phyloP scores from a whole-genome alignment of 768 basidiomycete species.

The Lactarius indigo region DNA sequence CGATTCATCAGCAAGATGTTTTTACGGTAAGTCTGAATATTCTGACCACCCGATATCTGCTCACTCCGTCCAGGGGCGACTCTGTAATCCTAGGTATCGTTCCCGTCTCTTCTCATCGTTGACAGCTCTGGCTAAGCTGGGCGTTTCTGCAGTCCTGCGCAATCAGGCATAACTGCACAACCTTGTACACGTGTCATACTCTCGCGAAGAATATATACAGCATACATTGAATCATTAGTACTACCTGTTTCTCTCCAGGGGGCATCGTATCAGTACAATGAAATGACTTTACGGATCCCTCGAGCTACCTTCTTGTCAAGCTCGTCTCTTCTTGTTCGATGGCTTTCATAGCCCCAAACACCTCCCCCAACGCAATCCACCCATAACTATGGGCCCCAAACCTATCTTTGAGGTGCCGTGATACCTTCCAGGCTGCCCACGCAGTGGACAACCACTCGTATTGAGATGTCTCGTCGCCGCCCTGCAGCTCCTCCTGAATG shows the following conservation, averaged over 20 bases:
- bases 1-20: constrained; percentile 99
- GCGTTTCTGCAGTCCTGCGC: constrained; percentile 56
- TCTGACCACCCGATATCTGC: constrained; percentile 20
- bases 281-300: neutral
- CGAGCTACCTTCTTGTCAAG: constrained; percentile 13
- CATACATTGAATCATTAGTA: neutral
- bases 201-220: neutral
- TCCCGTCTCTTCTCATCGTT: constrained; percentile 28
- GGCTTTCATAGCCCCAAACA: constrained; percentile 50
- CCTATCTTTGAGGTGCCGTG: constrained; percentile 32
- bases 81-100: constrained; percentile 88
- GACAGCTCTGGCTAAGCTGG: constrained; percentile 29
- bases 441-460: constrained; percentile 44
- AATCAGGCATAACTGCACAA: constrained; percentile 51
- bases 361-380: constrained; percentile 54
- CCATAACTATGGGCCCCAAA: constrained; percentile 63
- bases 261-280: constrained; percentile 1
- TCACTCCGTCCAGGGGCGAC: constrained; percentile 63
- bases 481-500: constrained; percentile 48
- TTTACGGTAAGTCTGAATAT: constrained; percentile 56
- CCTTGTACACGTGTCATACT: neutral
- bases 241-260: neutral
- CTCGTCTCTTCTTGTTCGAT: constrained; percentile 40
- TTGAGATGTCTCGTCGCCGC: constrained; percentile 41
- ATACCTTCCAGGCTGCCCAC: constrained; percentile 56